phyloP scores from a whole-genome alignment of 192 early-diverging fungal genomes.

The Entophlyctis helioformis region DNA sequence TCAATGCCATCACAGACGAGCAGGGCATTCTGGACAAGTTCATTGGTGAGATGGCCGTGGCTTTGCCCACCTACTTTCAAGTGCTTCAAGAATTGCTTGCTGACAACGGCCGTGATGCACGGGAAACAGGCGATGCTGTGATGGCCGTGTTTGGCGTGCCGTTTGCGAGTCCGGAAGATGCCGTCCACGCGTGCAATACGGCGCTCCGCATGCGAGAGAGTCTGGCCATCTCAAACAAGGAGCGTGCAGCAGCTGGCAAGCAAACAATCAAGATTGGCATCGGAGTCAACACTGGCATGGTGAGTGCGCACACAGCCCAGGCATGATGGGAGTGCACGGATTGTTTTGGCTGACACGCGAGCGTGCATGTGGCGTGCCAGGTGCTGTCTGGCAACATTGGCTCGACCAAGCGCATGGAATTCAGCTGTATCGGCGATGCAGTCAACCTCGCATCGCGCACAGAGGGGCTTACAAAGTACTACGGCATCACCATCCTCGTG shows the following conservation, averaged over 20 bases:
- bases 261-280: slow-evolving; percentile 34
- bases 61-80: no score
- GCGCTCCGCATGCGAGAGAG: slow-evolving; percentile 36
- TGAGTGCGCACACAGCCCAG: slow-evolving; percentile 6
- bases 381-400: slow-evolving; percentile 44
- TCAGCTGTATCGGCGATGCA: slow-evolving; percentile 41
- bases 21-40: slow-evolving; percentile 46
- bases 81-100: no score
- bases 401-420: slow-evolving; percentile 39
- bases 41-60: slow-evolving; percentile 16
- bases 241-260: slow-evolving; percentile 10
- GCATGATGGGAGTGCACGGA: no score
- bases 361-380: no score
- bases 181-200: slow-evolving; percentile 38
- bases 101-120: no score
- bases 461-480: slow-evolving; percentile 39
- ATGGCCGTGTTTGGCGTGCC: slow-evolving; percentile 49
- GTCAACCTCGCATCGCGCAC: slow-evolving; percentile 37
- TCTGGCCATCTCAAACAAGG: slow-evolving; percentile 21
- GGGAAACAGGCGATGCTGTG: slow-evolving; percentile 29
- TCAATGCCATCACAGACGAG: slow-evolving; percentile 38
- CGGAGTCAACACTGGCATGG: slow-evolving; percentile 43
- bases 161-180: slow-evolving; percentile 31
- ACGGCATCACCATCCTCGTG: slow-evolving; percentile 29
- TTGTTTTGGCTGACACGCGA: no score